Base-by-base conservation (phyloP, 805 yeast species). In the Lipomyces sp. region DNA sequence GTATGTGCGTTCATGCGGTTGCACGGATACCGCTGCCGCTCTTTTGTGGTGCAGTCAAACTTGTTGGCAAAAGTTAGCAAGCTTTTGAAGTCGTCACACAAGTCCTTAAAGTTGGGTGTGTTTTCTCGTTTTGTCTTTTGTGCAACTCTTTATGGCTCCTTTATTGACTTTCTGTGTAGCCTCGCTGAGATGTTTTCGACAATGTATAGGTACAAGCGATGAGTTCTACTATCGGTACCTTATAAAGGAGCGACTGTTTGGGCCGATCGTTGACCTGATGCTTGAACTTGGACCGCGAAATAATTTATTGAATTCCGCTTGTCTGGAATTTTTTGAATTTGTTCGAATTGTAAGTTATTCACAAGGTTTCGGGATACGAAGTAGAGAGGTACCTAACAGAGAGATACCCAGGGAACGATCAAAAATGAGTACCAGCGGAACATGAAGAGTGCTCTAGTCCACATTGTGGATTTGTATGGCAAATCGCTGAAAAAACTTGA, bases 251-350 rank as follows among this genome's bases (percentile, higher is more conserved):
- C 75, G 80, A 42, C 64, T 83, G 4, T 71, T 83, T 46, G 72
- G 68, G 3, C 69, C 72, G 19, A 72, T 82, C 31, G 74, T 86
- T 49, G 62, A 65, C 1, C 70, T 80, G 43, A 71, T 85, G 54
- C 67, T 70, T 21, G 74, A 70, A 13, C 76, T 79, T 8, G 70
- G 75, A 5, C 67, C 71, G 28, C 67, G 68, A 34, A 81, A 85
- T 63, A 84, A 82, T 62, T 68, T 89, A 52, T 75, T 84, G 2
- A 84, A 81, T 61, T 88, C 96, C 0, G 77, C 90, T 4, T 77
- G 91, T 56, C 71, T 88, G 40, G 89, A 85, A 63, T 71, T 90
- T 21, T 69, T 82, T 31, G 84, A 79, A 59, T 71, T 74, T 19
- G 61, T 78, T 49, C 46, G 61, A 45, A 2, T 62, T 61, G 50